These are phyloP conservation scores for Penicillium desertorum DNA, from an alignment of 495 filamentous ascomycete species.

Conservation along the genomic window DNA sequence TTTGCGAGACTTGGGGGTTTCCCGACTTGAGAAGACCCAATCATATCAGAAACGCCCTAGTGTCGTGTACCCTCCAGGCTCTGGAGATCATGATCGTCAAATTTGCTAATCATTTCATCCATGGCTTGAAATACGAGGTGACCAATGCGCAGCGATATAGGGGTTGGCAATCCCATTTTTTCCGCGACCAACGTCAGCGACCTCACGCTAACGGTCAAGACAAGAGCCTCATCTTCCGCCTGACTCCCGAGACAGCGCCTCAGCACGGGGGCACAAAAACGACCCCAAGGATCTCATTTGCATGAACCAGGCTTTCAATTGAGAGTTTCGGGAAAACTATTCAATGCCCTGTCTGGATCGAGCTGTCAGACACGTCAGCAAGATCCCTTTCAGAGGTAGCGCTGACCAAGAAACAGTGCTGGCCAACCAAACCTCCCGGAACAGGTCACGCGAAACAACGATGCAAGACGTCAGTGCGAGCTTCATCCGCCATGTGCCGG, in stretches of 20 bases:
- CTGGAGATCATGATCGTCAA: conserved; percentile 4
- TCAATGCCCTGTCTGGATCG: not conserved
- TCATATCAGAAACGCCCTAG: not conserved
- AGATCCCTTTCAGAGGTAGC: conserved; percentile 5
- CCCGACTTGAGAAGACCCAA: not conserved
- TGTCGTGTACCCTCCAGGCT: not conserved
- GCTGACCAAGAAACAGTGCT: conserved; percentile 2
- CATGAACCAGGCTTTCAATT: conserved; percentile 10
- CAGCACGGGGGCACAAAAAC: not conserved
- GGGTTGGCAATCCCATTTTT: not conserved
- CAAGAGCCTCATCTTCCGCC: conserved; percentile 10
- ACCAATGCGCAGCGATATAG: conserved; percentile 1
- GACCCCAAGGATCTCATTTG: conserved; percentile 7
- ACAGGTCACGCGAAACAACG: conserved; percentile 7
- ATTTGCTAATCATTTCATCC: not conserved
- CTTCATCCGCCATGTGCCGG: conserved; percentile 8
- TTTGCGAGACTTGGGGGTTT: conserved; percentile 1
- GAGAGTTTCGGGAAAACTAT: not conserved
- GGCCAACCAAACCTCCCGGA: not conserved
- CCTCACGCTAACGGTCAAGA: not conserved
- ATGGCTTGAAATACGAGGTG: conserved; percentile 3
- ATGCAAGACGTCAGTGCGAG: conserved; percentile 7
- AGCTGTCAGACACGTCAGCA: conserved; percentile 26
- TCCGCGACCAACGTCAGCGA: not conserved
- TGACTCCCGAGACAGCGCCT: not conserved